Conservation (phyloP, 2,329 filamentous ascomycete genomes). For the Aspergillus ochraceus region DNA sequence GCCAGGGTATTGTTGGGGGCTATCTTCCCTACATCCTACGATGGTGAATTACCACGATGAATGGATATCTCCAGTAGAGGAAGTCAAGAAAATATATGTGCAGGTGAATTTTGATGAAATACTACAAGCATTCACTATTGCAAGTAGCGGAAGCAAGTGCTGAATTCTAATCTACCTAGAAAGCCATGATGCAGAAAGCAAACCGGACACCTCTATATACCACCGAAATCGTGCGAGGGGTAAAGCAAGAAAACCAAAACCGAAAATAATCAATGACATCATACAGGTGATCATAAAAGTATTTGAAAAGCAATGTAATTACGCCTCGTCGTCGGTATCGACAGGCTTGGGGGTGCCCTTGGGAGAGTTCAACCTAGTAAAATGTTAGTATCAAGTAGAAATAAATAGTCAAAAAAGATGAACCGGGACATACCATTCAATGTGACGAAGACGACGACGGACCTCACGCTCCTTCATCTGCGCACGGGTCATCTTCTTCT, state of each 20-base stretch:
- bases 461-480: conserved; percentile 93
- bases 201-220: conserved; percentile 7
- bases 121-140: background rate
- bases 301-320: conserved; percentile 15
- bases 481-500: conserved; percentile 99
- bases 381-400: conserved; percentile 10
- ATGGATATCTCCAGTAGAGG: no score
- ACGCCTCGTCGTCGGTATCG: conserved; percentile 75
- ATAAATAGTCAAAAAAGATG: background rate
- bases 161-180: background rate
- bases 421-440: conserved; percentile 52
- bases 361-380: conserved; percentile 72
- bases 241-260: background rate
- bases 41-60: no score
- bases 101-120: background rate
- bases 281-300: conserved; percentile 5
- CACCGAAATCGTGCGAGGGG: background rate
- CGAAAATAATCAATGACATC: background rate
- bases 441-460: conserved; percentile 79
- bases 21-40: no score
- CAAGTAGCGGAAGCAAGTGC: background rate
- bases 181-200: background rate
- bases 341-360: conserved; percentile 77
- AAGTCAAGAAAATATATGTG: background rate
- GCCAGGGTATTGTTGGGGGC: no score